Evolutionary conservation across 139 green algal species (phyloP).

Genomic region (Bryopsis sp.): DNA sequence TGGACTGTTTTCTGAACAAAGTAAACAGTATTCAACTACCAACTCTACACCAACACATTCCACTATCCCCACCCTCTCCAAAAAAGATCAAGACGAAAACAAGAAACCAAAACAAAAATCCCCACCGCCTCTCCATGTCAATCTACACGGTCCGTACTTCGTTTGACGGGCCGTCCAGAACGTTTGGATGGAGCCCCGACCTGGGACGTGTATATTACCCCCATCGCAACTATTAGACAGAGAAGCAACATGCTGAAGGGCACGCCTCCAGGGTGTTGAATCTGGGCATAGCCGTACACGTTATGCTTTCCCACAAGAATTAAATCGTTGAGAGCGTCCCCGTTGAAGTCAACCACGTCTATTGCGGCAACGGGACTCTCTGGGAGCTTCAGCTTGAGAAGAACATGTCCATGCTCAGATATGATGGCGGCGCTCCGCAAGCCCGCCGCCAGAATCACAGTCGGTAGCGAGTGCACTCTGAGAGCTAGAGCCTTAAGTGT

Average conservation of each 20-base stretch:
- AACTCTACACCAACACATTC: too few relatives aligned
- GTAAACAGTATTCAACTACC: too few relatives aligned
- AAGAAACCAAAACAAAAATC: too few relatives aligned
- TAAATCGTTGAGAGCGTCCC: slow-evolving; percentile 80
- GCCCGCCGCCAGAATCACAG: slow-evolving; percentile 48
- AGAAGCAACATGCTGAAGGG: slow-evolving; percentile 69
- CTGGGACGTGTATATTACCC: slow-evolving; percentile 67
- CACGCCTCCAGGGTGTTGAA: slow-evolving; percentile 51
- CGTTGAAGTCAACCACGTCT: slow-evolving; percentile 76
- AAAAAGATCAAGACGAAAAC: too few relatives aligned
- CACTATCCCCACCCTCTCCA: too few relatives aligned
- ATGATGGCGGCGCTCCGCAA: slow-evolving; percentile 38
- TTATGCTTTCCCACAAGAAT: slow-evolving; percentile 51
- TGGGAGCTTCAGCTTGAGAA: slow-evolving; percentile 57
- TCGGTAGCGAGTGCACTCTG: slow-evolving; percentile 40
- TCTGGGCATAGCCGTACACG: slow-evolving; percentile 68
- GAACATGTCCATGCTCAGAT: slow-evolving; percentile 52
- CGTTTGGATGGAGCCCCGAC: slow-evolving; percentile 12
- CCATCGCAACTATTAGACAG: slow-evolving; percentile 76
- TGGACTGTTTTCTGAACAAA: too few relatives aligned
- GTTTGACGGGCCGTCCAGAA: slow-evolving; percentile 19
- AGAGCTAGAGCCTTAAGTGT: slow-evolving; percentile 67
- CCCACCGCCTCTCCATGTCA: too few relatives aligned
- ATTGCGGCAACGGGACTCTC: slow-evolving; percentile 33
- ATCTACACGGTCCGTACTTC: slow-evolving; percentile 46